Evolutionary conservation across 352 stramenopile species (phyloP).

Genomic region (Phytophthora fragariae): DNA sequence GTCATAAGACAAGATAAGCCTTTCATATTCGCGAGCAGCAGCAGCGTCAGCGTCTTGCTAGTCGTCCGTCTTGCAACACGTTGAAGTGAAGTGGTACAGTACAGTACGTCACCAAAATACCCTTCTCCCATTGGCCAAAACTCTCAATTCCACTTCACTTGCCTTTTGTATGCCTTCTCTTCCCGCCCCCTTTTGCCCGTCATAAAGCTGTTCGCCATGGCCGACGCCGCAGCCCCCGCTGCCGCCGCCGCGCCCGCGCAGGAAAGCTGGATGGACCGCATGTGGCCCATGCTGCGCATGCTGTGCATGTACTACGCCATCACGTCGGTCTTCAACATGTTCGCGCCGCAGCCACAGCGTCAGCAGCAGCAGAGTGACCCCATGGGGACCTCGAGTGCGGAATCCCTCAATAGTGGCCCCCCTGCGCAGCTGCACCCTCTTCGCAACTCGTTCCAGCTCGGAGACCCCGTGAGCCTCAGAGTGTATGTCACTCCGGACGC

Average conservation of each 20-base stretch:
- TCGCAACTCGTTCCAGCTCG: slow-evolving; percentile 67
- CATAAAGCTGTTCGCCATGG: slow-evolving; percentile 12
- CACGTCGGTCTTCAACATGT: slow-evolving; percentile 57
- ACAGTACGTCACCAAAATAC: background rate
- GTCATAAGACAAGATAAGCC: slow-evolving; percentile 39
- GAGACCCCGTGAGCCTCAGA: slow-evolving; percentile 60
- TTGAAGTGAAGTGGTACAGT: slow-evolving; percentile 12
- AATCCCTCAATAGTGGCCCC: background rate
- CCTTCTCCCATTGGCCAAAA: background rate
- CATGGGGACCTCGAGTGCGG: background rate
- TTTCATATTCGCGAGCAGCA: slow-evolving; percentile 27
- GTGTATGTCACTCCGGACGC: slow-evolving; percentile 70
- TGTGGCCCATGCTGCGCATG: slow-evolving; percentile 77
- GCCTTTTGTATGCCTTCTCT: background rate
- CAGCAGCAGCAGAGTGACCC: background rate
- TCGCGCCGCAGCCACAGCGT: slow-evolving; percentile 29
- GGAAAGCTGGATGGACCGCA: slow-evolving; percentile 60
- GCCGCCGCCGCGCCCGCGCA: slow-evolving; percentile 26
- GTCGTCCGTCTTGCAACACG: slow-evolving; percentile 3
- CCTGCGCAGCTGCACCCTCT: slow-evolving; percentile 28
- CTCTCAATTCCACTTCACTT: background rate
- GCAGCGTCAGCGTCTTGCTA: background rate
- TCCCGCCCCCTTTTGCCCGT: background rate
- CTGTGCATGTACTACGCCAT: slow-evolving; percentile 88
- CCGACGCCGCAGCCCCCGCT: slow-evolving; percentile 12